Conservation (phyloP, 1,284 basidiomycete species). For the Puccinia polysora region DNA sequence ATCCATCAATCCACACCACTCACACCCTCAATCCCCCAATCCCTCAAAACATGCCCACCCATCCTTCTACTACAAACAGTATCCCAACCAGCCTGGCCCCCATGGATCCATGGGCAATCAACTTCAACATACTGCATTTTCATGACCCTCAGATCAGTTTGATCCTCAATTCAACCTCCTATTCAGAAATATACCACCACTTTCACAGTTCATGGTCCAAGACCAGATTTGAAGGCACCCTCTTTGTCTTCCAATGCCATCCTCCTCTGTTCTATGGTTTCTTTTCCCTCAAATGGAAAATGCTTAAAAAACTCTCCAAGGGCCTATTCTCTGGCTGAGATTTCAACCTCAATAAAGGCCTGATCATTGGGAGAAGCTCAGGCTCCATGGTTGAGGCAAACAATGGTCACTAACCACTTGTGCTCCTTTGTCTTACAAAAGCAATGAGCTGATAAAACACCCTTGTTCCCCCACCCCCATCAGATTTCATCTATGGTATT, state of each 20-base stretch:
- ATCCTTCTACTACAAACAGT: too few species aligned
- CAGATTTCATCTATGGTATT: conserved; percentile 33
- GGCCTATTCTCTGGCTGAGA: background rate
- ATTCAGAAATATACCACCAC: conserved; percentile 25
- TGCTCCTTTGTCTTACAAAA: background rate
- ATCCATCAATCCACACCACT: too few species aligned
- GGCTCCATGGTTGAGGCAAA: conserved; percentile 19
- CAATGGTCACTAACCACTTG: conserved; percentile 11
- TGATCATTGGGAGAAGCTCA: conserved; percentile 31
- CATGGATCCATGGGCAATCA: conserved; percentile 32
- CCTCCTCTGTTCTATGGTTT: conserved; percentile 1
- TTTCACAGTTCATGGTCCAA: conserved; percentile 29
- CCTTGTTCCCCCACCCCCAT: background rate
- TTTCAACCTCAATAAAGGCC: conserved; percentile 20
- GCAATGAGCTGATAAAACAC: background rate
- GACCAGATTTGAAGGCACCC: conserved; percentile 20
- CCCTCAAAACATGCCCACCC: too few species aligned
- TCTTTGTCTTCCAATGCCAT: conserved; percentile 32
- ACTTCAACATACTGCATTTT: conserved; percentile 30
- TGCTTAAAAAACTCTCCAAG: conserved; percentile 13
- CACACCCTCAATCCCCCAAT: too few species aligned
- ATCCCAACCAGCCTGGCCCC: too few species aligned
- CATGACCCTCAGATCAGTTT: conserved; percentile 20
- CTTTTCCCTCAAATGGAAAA: conserved; percentile 36
- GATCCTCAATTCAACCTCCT: conserved; percentile 25